phyloP scores from a whole-genome alignment of 2,329 filamentous ascomycete species.

The Aspergillus tamarii region DNA sequence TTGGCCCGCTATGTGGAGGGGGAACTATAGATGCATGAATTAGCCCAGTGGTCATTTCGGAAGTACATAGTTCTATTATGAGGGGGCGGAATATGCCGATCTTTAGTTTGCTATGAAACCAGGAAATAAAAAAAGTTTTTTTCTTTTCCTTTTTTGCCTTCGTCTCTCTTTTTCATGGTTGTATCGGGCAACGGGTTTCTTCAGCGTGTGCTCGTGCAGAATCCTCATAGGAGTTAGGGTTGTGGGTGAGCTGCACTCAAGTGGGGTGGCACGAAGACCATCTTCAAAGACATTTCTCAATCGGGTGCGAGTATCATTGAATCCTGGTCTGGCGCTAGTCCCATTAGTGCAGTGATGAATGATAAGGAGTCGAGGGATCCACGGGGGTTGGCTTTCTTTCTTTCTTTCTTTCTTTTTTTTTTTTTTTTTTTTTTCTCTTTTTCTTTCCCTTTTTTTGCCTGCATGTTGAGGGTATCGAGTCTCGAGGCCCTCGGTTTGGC shows the following conservation, averaged over 20 bases:
- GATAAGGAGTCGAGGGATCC: not conserved
- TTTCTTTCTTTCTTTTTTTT: no score
- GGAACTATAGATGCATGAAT: not conserved
- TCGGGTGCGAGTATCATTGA: not conserved
- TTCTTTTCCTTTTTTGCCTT: not conserved
- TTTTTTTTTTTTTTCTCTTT: no score
- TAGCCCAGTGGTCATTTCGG: not conserved
- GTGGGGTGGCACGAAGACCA: slow-evolving; percentile 2
- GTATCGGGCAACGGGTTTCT: slow-evolving; percentile 1
- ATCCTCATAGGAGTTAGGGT: slow-evolving; percentile 2
- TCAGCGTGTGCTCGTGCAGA: slow-evolving; percentile 9
- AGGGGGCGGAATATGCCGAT: not conserved
- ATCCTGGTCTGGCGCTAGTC: slow-evolving; percentile 1
- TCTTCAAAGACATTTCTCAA: not conserved
- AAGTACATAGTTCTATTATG: not conserved
- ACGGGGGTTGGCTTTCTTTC: not conserved
- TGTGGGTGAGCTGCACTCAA: not conserved
- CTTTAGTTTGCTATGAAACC: not conserved
- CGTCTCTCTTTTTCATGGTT: not conserved
- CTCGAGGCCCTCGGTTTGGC: no score
- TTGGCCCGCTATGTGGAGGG: no score
- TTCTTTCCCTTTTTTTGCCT: not conserved
- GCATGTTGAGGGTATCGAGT: not conserved
- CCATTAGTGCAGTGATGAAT: not conserved
- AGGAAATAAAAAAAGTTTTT: no score